phyloP scores from a whole-genome alignment of 371 early-diverging fungal species.

The Syncephalastrum contaminatum region DNA sequence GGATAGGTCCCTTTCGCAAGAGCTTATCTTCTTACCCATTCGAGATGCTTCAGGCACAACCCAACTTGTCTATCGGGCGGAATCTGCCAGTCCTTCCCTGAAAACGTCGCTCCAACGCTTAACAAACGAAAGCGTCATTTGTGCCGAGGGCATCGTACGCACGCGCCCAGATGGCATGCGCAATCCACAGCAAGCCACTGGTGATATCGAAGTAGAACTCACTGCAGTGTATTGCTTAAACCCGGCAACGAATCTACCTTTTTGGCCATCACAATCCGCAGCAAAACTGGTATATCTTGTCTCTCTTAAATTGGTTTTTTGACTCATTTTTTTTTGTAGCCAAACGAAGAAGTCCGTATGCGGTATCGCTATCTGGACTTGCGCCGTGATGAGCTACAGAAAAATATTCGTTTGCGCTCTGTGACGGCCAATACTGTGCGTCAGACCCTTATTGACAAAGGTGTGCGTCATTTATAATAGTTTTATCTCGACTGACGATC shows the following conservation, averaged over 20 bases:
- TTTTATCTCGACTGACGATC: neutral
- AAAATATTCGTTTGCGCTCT: constrained; percentile 72
- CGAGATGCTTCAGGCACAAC: constrained; percentile 67
- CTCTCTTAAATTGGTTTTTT: neutral
- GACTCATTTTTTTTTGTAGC: constrained; percentile 38
- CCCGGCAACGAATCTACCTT: constrained; percentile 72
- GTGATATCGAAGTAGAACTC: constrained; percentile 75
- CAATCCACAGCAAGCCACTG: constrained; percentile 53
- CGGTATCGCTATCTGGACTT: constrained; percentile 82
- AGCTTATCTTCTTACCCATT: constrained; percentile 67
- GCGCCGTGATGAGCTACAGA: constrained; percentile 73
- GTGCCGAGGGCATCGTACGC: constrained; percentile 61
- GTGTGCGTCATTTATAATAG: constrained; percentile 17
- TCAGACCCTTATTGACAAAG: constrained; percentile 58
- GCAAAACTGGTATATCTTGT: constrained; percentile 48
- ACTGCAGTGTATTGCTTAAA: constrained; percentile 67
- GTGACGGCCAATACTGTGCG: constrained; percentile 65
- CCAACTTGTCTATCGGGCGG: constrained; percentile 58
- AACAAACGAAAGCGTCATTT: constrained; percentile 66
- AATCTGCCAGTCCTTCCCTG: constrained; percentile 13
- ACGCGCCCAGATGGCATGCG: constrained; percentile 52
- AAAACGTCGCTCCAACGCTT: constrained; percentile 45
- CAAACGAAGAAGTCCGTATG: constrained; percentile 79
- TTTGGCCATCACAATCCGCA: constrained; percentile 57
- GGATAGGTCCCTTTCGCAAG: constrained; percentile 57